Conservation (phyloP, 345 rosid genomes). For the Abelmoschus esculentus region DNA sequence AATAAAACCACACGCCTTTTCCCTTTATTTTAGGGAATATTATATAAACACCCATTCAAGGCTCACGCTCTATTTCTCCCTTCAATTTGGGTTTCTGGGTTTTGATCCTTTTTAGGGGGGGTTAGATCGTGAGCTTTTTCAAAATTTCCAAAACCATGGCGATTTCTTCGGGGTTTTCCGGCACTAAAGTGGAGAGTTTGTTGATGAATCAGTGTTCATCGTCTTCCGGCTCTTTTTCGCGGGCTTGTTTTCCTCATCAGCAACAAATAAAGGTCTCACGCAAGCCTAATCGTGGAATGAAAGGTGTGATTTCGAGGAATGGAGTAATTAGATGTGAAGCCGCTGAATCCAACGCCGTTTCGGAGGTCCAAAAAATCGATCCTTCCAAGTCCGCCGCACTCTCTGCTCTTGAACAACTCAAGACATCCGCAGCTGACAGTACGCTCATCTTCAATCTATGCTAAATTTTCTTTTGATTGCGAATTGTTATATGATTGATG, state of each 20-base stretch:
- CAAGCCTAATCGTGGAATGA: slow-evolving; percentile 22
- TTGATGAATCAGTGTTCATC: slow-evolving; percentile 28
- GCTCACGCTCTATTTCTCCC: slow-evolving; percentile 8
- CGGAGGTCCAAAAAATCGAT: slow-evolving; percentile 5
- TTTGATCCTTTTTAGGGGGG: slow-evolving; percentile 11
- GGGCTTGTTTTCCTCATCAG: slow-evolving; percentile 24
- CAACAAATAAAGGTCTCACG: slow-evolving; percentile 19
- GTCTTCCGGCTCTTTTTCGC: slow-evolving; percentile 19
- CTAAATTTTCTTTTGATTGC: neutral
- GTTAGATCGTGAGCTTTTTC: slow-evolving; percentile 2
- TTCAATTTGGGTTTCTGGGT: slow-evolving; percentile 1
- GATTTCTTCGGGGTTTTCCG: slow-evolving; percentile 28
- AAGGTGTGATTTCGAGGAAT: slow-evolving; percentile 16
- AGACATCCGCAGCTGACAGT: slow-evolving; percentile 60
- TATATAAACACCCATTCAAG: neutral
- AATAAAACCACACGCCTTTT: slow-evolving; percentile 1
- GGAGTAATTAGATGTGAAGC: slow-evolving; percentile 36
- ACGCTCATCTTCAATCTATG: slow-evolving; percentile 7
- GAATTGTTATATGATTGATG: slow-evolving; percentile 1
- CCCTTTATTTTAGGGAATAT: neutral
- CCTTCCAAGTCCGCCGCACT: slow-evolving; percentile 30
- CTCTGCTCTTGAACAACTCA: slow-evolving; percentile 67
- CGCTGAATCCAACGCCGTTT: slow-evolving; percentile 18
- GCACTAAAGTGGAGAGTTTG: slow-evolving; percentile 38
- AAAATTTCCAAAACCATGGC: slow-evolving; percentile 24